Evolutionary conservation across 2,329 filamentous ascomycete species (phyloP), one percentile per base, ranked within the genome.

Genomic region (Madurella mycetomatis): DNA sequence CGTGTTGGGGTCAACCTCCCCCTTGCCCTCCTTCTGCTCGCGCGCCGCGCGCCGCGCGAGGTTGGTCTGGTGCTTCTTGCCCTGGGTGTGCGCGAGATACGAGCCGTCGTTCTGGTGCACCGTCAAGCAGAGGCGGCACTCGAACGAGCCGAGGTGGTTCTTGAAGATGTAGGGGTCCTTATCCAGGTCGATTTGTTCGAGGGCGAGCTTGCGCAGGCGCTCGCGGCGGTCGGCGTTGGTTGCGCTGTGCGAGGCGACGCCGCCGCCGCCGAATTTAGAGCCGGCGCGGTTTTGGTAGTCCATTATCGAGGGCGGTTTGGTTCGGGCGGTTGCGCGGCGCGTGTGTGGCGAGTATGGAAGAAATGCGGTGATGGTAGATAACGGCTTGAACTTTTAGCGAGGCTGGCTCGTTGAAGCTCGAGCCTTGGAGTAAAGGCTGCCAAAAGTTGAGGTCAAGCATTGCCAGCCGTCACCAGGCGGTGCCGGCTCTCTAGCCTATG

Each of bases 101-200:
- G 92, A 96, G 60, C 94, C 94, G 76, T 99, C 94, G 72, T 99
- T 99, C 69, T 99, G 94, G 79, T 99, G 94, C 4, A 97, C 92
- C 0, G 94, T 99, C 25, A 99, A 79, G 69, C 94, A 99, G 41
- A 99, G 87, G 31, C 94, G 89, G 72, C 94, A 99, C 74, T 99
- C 94, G 74, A 96, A 99, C 67, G 88, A 94, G 68, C 94, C 94
- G 66, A 97, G 90, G 73, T 99, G 92, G 79, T 99, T 99, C 73
- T 95, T 95, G 86, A 99, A 99, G 79, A 97, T 96, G 82, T 97
- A 99, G 0, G 94, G 94, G 76, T 99, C 94, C 76, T 96, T 97
- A 76, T 97, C 94, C 60, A 97, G 88, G 77, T 97, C 92, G 79
- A 99, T 99, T 53, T 91, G 95, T 76, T 99, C 94, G 68, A 99